Conservation (phyloP, 2,329 filamentous ascomycete species). For the Trichothecium sympodiale region DNA sequence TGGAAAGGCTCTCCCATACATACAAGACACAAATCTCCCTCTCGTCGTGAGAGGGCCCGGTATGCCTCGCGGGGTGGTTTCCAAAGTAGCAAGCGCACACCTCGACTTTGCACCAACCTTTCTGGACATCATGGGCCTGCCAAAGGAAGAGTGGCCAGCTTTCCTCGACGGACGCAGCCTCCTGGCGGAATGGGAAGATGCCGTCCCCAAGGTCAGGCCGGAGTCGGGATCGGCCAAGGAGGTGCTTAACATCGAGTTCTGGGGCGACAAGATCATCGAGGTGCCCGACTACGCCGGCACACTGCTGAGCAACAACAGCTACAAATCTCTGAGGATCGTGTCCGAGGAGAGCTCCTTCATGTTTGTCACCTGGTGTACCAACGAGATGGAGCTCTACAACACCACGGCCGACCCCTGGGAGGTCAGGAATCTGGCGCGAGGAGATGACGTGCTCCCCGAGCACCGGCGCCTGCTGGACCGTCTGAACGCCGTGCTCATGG, state of each 20-base stretch:
- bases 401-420: conserved; percentile 15
- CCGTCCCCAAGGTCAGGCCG: no score
- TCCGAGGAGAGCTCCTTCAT: conserved; percentile 12
- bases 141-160: conserved; percentile 8
- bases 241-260: conserved; percentile 30
- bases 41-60: conserved; percentile 38
- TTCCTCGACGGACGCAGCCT: conserved; percentile 19
- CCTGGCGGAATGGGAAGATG: conserved; percentile 15
- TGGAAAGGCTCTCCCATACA: conserved; percentile 38
- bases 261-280: conserved; percentile 15
- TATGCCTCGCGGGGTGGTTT: conserved; percentile 22
- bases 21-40: conserved; percentile 40
- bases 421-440: conserved; percentile 10
- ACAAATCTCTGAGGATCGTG: conserved; percentile 17
- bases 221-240: conserved; percentile 20
- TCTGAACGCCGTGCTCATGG: conserved; percentile 14
- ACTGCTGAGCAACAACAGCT: conserved; percentile 12
- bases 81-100: conserved; percentile 33
- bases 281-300: conserved; percentile 4
- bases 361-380: conserved; percentile 18
- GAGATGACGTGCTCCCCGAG: conserved; percentile 3
- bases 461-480: conserved; percentile 6
- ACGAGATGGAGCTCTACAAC: conserved; percentile 20
- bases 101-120: conserved; percentile 43
- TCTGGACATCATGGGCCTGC: conserved; percentile 15